Conservation (phyloP, 768 basidiomycete genomes). For the Mycena kentingensis region DNA sequence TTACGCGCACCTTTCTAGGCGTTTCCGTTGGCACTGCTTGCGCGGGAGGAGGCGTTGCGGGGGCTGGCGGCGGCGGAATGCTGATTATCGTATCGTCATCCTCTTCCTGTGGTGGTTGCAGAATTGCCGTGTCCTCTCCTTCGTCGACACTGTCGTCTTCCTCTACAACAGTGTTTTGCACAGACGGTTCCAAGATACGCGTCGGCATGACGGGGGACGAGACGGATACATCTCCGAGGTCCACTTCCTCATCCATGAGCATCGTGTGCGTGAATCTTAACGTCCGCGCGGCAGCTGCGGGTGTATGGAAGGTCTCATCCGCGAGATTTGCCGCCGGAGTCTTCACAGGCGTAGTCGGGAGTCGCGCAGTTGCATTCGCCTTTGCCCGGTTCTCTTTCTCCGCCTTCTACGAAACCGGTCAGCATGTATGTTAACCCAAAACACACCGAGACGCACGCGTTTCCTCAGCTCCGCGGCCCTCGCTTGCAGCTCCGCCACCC, state of each 20-base stretch:
- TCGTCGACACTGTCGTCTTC: constrained; percentile 2
- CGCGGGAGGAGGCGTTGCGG: constrained; percentile 14
- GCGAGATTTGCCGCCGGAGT: constrained; percentile 41
- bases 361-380: neutral
- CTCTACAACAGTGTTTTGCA: neutral
- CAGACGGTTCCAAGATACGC: constrained; percentile 3
- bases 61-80: neutral
- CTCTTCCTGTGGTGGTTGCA: constrained; percentile 8
- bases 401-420: constrained; percentile 14
- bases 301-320: constrained; percentile 67
- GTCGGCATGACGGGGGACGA: constrained; percentile 40
- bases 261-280: constrained; percentile 66
- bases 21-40: too few species aligned
- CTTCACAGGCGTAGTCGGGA: constrained; percentile 12
- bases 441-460: constrained; percentile 33
- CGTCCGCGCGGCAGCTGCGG: constrained; percentile 53
- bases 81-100: too few species aligned
- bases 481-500: constrained; percentile 40
- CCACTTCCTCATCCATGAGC: constrained; percentile 62
- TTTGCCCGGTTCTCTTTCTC: constrained; percentile 7
- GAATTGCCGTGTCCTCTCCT: constrained; percentile 21
- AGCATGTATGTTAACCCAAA: neutral
- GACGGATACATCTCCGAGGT: constrained; percentile 54
- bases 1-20: constrained; percentile 50
- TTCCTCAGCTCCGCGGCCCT: constrained; percentile 42